Evolutionary conservation across 1,139 yeast species (phyloP), one percentile per base, ranked within the genome.

Genomic region (Suhomyces taliae): DNA sequence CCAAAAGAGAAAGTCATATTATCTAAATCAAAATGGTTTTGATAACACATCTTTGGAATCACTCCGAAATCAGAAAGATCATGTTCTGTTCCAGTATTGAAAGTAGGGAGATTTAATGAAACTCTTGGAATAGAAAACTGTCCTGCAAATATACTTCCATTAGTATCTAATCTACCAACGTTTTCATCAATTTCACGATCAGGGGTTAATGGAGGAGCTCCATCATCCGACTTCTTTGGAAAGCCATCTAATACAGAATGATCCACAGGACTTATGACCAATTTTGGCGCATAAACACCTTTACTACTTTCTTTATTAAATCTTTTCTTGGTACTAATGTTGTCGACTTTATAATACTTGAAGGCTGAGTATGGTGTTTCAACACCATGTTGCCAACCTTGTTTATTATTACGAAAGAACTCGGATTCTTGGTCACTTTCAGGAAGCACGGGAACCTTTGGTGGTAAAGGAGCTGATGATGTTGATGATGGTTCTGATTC

Each of bases 1-100:
- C 79, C 79, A 56, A 74, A 74, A 5, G 65, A 56, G 49, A 65
- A 72, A 2, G 67, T 65, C 34, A 58, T 47, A 37, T 70, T 76
- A 12, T 66, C 69, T 9, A 63, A 53, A 41, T 69, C 67, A 44
- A 65, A 66, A 43, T 65, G 67, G 47, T 68, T 69, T 41, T 70
- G 78, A 53, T 66, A 72, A 37, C 69, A 65, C 6, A 69, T 49
- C 49, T 65, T 56, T 7, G 70, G 68, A 6, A 69, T 49, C 34
- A 58, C 64, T 29, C 39, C 46, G 36, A 36, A 10, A 11, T 27
- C 34, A 10, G 37, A 6, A 6, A 11, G 19, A 7, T 34, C n/a
- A 7, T 34, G 14, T 5, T 29, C 26, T 33, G 33, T 6, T 8
- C n/a, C 37, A 7, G 24, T 24, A 33, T n/a, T 12, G 33, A n/a